phyloP scores from a whole-genome alignment of 768 basidiomycete species.

The Tremella yokohamensis region DNA sequence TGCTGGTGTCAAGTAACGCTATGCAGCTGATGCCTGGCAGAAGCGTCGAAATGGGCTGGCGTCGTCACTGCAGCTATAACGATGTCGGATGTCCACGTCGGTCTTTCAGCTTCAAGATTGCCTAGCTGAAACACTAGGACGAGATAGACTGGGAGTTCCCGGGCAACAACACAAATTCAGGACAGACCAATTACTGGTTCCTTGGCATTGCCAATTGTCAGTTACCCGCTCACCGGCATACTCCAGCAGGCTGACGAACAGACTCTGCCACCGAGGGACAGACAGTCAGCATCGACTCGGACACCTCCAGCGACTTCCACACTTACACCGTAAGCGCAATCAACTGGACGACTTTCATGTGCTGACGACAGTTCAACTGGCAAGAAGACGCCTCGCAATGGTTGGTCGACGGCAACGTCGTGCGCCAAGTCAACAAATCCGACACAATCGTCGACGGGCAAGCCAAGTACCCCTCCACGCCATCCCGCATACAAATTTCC shows the following conservation, averaged over 20 bases:
- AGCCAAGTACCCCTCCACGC: conserved; percentile 67
- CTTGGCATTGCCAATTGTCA: conserved; percentile 40
- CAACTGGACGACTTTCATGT: too few relatives aligned
- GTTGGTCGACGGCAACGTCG: conserved; percentile 66
- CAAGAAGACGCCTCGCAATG: conserved; percentile 65
- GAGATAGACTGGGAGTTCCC: conserved; percentile 47
- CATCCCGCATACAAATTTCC: conserved; percentile 72
- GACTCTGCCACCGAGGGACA: conserved; percentile 33
- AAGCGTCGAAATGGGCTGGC: conserved; percentile 73
- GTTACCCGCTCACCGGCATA: background rate
- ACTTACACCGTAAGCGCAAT: conserved; percentile 29
- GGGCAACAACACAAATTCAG: conserved; percentile 58
- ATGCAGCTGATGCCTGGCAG: conserved; percentile 21
- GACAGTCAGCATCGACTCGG: conserved; percentile 17
- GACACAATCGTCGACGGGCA: conserved; percentile 54
- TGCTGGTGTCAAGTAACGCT: background rate
- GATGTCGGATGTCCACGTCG: conserved; percentile 66
- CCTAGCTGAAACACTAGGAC: conserved; percentile 16
- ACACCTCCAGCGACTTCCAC: conserved; percentile 31
- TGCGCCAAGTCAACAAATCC: conserved; percentile 64
- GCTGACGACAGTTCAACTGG: conserved; percentile 71
- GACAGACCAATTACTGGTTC: conserved; percentile 64
- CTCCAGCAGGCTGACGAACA: conserved; percentile 3
- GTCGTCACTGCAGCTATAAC: conserved; percentile 69
- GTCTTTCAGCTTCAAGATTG: background rate